These are phyloP conservation scores for Herpetomonas tarakana DNA, from an alignment of 208 protist species.

Conservation along the genomic window DNA sequence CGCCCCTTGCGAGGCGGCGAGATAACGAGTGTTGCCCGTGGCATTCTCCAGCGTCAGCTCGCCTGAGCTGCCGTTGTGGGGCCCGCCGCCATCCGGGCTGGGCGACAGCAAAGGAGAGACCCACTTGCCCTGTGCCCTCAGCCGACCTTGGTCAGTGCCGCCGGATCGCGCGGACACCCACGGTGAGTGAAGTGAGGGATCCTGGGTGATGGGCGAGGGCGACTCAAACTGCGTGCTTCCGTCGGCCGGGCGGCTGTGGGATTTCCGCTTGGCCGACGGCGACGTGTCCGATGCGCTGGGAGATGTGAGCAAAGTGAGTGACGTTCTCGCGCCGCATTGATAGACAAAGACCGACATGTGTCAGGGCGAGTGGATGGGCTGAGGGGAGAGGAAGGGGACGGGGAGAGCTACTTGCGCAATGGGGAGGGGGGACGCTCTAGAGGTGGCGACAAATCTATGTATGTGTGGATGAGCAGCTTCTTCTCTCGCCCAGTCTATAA, in stretches of 20 bases:
- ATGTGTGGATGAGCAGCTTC: neutral
- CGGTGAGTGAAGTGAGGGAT: neutral
- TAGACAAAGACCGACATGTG: slow-evolving; percentile 1
- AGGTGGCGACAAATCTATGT: slow-evolving; percentile 5
- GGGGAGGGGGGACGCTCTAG: too few relatives aligned
- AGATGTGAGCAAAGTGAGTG: neutral
- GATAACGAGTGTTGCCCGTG: neutral
- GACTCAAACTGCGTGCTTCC: neutral
- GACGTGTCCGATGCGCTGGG: neutral
- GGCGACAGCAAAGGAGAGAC: neutral
- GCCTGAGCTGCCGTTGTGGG: neutral
- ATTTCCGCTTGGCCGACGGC: neutral
- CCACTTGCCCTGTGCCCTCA: too few relatives aligned
- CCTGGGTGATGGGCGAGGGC: neutral
- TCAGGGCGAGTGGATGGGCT: too few relatives aligned
- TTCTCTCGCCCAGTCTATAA: too few relatives aligned
- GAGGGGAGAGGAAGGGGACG: too few relatives aligned
- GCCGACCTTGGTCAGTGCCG: too few relatives aligned
- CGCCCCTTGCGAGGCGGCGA: neutral
- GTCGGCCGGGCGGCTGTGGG: too few relatives aligned
- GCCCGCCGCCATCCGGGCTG: neutral
- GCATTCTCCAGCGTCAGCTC: neutral
- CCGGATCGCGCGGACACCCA: neutral
- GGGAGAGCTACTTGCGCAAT: too few relatives aligned
- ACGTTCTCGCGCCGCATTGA: neutral